Percentiles rank a stretch among this genome's conserved stretches.
phyloP scores from a whole-genome alignment of 73 alveolate species.

The Symbiodinium natans region DNA sequence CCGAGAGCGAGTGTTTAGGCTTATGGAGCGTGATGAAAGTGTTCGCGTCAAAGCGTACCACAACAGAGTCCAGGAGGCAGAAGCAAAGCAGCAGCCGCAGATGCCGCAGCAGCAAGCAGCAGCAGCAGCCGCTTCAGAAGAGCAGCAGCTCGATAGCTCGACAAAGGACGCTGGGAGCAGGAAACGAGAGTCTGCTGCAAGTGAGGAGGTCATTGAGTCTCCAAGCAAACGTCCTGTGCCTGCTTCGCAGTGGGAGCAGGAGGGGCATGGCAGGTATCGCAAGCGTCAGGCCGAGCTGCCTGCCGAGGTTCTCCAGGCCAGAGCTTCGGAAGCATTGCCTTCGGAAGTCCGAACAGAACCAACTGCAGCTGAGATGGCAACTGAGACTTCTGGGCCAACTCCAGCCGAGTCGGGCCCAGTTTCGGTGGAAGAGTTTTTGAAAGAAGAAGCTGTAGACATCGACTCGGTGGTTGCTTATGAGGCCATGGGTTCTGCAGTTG shows the following conservation, averaged over 20 bases:
- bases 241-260: neutral
- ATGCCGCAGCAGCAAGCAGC: neutral
- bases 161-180: neutral
- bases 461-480: neutral
- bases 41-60: neutral
- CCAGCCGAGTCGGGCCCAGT: neutral
- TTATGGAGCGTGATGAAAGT: neutral
- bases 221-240: neutral
- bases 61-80: neutral
- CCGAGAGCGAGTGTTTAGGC: slow-evolving; percentile 16
- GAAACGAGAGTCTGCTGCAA: neutral
- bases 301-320: neutral
- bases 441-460: neutral
- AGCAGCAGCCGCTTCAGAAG: neutral
- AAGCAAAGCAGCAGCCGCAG: neutral
- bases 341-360: neutral
- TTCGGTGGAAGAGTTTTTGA: neutral
- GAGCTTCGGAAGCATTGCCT: neutral
- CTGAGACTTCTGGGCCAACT: neutral
- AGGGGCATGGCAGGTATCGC: neutral
- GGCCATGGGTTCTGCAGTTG: neutral
- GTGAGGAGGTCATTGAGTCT: neutral
- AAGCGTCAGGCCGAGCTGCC: slow-evolving; percentile 36
- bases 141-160: neutral
- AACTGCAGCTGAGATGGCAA: neutral